phyloP scores from a whole-genome alignment of 2,329 filamentous ascomycete genomes.

The Colletotrichum magnum region DNA sequence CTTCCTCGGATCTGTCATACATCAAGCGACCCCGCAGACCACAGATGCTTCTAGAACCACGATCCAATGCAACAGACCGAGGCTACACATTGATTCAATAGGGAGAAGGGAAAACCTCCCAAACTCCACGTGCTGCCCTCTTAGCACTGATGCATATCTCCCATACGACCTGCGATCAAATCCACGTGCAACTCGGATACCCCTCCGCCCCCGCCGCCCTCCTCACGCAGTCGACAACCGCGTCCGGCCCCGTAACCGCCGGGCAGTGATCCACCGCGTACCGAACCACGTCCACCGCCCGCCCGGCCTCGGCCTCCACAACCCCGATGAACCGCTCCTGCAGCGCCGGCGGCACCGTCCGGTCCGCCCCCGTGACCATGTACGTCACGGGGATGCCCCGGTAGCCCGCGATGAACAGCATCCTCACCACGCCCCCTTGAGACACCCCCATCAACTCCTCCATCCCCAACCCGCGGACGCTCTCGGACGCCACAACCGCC shows the following conservation, averaged over 20 bases:
- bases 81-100: background rate
- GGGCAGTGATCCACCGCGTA: slow-evolving; percentile 26
- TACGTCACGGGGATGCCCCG: slow-evolving; percentile 5
- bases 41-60: background rate
- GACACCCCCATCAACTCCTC: slow-evolving; percentile 6
- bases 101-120: too few relatives aligned
- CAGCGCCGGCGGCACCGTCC: background rate
- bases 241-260: slow-evolving; percentile 7
- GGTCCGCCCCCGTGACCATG: slow-evolving; percentile 4
- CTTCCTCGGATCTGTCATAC: slow-evolving; percentile 9
- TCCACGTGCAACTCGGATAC: slow-evolving; percentile 1
- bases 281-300: slow-evolving; percentile 20
- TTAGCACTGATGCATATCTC: too few relatives aligned
- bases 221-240: slow-evolving; percentile 7
- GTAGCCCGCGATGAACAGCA: slow-evolving; percentile 27
- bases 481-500: slow-evolving; percentile 7
- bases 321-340: slow-evolving; percentile 15
- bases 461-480: slow-evolving; percentile 6
- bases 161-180: background rate
- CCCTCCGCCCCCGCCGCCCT: background rate
- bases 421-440: slow-evolving; percentile 8
- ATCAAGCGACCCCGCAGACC: background rate
- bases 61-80: background rate
- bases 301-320: slow-evolving; percentile 23
- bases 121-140: too few relatives aligned